Evolutionary conservation across 495 filamentous ascomycete species (phyloP), one percentile per base, ranked within the genome.

Genomic region (Arthonia radiata): DNA sequence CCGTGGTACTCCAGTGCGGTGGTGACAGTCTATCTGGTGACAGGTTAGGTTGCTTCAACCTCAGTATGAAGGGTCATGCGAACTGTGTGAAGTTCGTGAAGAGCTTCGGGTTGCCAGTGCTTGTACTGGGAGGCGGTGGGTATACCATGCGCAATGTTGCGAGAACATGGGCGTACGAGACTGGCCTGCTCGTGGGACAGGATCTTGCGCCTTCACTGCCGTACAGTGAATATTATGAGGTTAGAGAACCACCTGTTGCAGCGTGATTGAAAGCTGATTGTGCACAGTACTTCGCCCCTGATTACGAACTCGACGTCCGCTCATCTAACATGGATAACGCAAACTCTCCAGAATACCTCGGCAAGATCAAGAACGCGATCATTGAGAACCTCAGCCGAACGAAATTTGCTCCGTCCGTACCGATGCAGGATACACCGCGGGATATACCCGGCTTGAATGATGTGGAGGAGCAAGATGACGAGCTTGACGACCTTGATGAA

Each of bases 121-220:
- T 99, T 26, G 76, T 99, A 5, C 60, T 99, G 7, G 86, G 86
- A 18, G 86, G 86, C 18, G 86, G 86, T 38, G 86, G 86, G 13
- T 99, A 99, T 46, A 99, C 89, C 5, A 99, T 99, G 86, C 68
- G 86, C 15, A 99, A 99, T 34, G 86, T 99, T 16, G 77, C 83
- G 13, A 71, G 89, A 30, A 92, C 86, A 4, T 99, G 86, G 86
- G 82, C 86, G 4, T 94, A 67, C 43, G 86, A 99, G 46, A 94
- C 86, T 4, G 89, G 89, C 32, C 59, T 77, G 17, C 64, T 94
- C 12, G 78, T 94, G 10, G 77, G 75, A 17, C 62, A 78, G 15
- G 59, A 69, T 26, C 71, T 99, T 52, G 59, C 61, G 9, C 59
- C 72, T 1, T 67, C 77, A 2, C 56, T 99, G n/a, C 86, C 86